phyloP scores from a whole-genome alignment of 164 flowering plant genomes.

The Houttuynia cordata region DNA sequence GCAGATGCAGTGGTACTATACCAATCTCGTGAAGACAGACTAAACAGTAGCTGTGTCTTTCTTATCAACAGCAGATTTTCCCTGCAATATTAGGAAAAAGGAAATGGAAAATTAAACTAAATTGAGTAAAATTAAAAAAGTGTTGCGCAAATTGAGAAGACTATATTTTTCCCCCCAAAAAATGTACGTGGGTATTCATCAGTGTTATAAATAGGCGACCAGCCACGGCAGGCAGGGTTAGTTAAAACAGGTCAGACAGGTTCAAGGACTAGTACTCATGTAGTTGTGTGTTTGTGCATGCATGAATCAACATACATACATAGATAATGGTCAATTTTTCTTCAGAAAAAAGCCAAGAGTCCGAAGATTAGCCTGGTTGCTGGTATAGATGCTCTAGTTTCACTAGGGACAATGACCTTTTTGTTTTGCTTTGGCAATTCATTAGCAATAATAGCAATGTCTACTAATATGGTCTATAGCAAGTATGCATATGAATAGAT shows the following conservation, averaged over 20 bases:
- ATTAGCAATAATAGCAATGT: background rate
- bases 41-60: background rate
- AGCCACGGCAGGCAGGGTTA: too few relatives aligned
- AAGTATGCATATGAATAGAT: background rate
- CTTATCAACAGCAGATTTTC: background rate
- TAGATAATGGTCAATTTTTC: background rate
- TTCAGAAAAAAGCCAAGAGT: background rate
- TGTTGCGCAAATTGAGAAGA: too few relatives aligned
- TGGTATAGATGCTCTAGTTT: background rate
- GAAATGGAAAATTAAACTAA: background rate
- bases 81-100: background rate
- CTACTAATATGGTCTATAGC: background rate
- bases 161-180: too few relatives aligned
- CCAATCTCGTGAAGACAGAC: background rate
- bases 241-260: too few relatives aligned
- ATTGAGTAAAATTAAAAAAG: background rate
- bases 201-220: too few relatives aligned
- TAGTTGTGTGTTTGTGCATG: background rate
- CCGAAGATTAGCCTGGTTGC: background rate
- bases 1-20: too few relatives aligned
- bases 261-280: too few relatives aligned
- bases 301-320: background rate
- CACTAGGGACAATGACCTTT: background rate
- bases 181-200: too few relatives aligned
- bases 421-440: background rate